A percentile compares a stretch with the other conserved stretches of the same genome.
Evolutionary conservation across 148 eudicot species (phyloP).

Genomic region (Arctostaphylos glauca): DNA sequence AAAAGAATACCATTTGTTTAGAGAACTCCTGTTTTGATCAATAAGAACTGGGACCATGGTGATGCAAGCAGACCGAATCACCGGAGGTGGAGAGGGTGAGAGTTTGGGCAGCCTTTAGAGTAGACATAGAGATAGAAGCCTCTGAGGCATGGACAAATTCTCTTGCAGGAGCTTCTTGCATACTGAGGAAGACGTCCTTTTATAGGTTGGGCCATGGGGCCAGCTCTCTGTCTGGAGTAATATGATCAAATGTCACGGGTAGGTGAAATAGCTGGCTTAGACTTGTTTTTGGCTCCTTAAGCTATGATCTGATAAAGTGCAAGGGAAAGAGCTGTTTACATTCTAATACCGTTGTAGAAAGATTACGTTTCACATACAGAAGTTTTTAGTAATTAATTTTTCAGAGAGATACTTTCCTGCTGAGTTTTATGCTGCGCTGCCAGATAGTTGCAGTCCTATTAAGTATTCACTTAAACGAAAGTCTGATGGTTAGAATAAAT

Average conservation of each 20-base stretch:
- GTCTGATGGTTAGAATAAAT: neutral
- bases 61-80: neutral
- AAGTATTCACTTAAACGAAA: neutral
- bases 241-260: neutral
- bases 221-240: neutral
- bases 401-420: neutral
- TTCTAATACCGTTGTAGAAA: neutral
- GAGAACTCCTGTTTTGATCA: neutral
- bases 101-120: neutral
- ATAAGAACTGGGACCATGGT: neutral
- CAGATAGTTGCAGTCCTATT: neutral
- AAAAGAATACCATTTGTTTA: neutral
- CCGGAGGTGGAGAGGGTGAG: neutral
- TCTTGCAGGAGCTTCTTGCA: neutral
- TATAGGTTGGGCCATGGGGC: neutral
- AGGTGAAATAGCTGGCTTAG: slow-evolving; percentile 9
- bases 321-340: neutral
- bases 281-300: neutral
- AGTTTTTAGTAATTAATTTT: neutral
- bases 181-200: neutral
- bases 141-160: neutral
- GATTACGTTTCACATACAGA: neutral
- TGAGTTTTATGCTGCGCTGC: neutral
- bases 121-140: neutral
- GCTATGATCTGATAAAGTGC: neutral